Conservation (phyloP, 108 stramenopile genomes). For the Cyclotella kingstonii region DNA sequence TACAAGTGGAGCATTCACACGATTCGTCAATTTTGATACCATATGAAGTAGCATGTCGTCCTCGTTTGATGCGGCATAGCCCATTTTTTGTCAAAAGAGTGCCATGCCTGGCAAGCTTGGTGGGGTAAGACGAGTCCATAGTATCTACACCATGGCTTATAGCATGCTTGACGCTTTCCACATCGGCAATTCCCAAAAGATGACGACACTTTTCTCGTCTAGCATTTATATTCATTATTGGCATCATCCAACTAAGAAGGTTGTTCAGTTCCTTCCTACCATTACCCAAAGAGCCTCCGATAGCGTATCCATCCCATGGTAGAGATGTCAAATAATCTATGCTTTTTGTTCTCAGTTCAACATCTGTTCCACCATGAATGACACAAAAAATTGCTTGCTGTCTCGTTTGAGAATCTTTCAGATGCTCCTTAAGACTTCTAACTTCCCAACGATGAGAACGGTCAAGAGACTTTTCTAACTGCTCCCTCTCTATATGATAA, state of each 20-base stretch:
- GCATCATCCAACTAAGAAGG: conserved; percentile 50
- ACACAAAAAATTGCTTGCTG: conserved; percentile 65
- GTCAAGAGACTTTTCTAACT: conserved; percentile 37
- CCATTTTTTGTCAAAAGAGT: conserved; percentile 49
- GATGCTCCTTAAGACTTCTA: conserved; percentile 47
- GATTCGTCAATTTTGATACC: conserved; percentile 39
- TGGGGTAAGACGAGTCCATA: conserved; percentile 60
- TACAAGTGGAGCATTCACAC: conserved; percentile 47
- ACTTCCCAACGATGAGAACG: conserved; percentile 61
- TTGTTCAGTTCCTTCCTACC: conserved; percentile 51
- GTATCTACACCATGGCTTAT: conserved; percentile 52
- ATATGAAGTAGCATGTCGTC: conserved; percentile 27
- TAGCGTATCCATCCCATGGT: conserved; percentile 60
- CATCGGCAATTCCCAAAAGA: conserved; percentile 61
- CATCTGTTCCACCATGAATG: conserved; percentile 59
- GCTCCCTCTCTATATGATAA: conserved; percentile 32
- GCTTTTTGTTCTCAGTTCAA: conserved; percentile 38
- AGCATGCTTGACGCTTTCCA: conserved; percentile 31
- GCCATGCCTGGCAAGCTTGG: conserved; percentile 59
- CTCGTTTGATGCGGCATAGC: conserved; percentile 38
- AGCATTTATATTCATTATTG: conserved; percentile 24
- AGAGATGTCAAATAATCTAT: conserved; percentile 53
- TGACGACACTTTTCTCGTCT: conserved; percentile 49
- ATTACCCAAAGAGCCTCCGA: conserved; percentile 58
- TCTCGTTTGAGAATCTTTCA: conserved; percentile 33